These are phyloP conservation scores for Citropsis articulata DNA, from an alignment of 345 rosid species.

Conservation along the genomic window DNA sequence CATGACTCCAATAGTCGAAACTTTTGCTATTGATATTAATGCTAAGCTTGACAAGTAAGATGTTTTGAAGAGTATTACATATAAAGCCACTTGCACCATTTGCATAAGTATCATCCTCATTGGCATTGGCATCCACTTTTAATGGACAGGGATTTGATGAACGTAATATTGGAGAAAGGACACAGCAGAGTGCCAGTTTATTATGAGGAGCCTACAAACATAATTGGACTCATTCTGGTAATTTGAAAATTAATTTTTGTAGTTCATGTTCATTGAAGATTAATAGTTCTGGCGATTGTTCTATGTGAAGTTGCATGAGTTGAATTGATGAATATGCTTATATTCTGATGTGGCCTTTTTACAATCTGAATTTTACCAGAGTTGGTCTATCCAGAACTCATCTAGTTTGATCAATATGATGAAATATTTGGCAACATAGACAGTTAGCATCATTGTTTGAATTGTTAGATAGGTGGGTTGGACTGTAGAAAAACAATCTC, in stretches of 20 bases:
- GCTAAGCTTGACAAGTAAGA: conserved; percentile 77
- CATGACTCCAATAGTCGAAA: conserved; percentile 84
- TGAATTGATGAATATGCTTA: not conserved
- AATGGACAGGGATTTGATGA: conserved; percentile 64
- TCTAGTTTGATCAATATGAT: not conserved
- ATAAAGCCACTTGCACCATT: conserved; percentile 10
- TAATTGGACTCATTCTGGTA: conserved; percentile 91
- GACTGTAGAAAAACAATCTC: not conserved
- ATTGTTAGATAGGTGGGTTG: not conserved
- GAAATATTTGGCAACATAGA: not conserved
- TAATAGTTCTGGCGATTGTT: not conserved
- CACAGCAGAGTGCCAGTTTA: conserved; percentile 98
- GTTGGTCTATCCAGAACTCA: not conserved
- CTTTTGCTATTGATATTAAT: conserved; percentile 80
- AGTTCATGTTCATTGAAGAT: not conserved
- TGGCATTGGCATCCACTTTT: conserved; percentile 23
- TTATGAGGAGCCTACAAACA: conserved; percentile 84
- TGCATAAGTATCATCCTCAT: conserved; percentile 9
- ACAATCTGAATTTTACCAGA: not conserved
- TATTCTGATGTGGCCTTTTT: not conserved
- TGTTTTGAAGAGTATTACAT: conserved; percentile 11
- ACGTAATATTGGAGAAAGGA: conserved; percentile 83
- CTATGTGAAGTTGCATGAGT: not conserved
- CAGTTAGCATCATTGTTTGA: not conserved
- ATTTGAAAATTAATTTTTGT: conserved; percentile 2